Evolutionary conservation across 495 filamentous ascomycete species (phyloP).

Genomic region (Elaphomyces granulatus): DNA sequence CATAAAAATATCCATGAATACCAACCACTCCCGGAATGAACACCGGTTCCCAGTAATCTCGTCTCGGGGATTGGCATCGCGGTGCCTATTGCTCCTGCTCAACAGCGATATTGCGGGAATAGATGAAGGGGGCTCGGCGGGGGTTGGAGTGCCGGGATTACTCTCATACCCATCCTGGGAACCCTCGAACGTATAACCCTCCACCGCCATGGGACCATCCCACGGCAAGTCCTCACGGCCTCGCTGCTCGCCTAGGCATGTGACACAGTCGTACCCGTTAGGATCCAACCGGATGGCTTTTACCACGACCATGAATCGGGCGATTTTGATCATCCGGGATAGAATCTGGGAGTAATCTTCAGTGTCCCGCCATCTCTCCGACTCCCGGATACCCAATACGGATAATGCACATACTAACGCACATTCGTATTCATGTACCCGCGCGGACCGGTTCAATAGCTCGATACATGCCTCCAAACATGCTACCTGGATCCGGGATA

Average conservation of each 20-base stretch:
- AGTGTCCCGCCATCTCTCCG: not conserved
- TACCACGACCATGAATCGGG: slow-evolving; percentile 3
- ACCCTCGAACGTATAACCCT: no score
- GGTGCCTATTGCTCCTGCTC: no score
- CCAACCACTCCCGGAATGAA: not conserved
- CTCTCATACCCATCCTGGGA: not conserved
- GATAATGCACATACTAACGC: slow-evolving; percentile 5
- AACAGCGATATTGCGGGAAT: no score
- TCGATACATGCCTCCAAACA: slow-evolving; percentile 8
- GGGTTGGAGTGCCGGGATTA: no score
- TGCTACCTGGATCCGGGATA: not conserved
- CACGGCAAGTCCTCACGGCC: not conserved
- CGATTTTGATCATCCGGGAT: slow-evolving; percentile 5
- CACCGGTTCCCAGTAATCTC: not conserved
- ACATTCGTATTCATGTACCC: slow-evolving; percentile 5
- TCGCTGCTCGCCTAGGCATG: no score
- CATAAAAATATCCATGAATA: slow-evolving; percentile 5
- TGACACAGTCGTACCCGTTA: no score
- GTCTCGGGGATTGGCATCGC: no score
- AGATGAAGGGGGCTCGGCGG: no score
- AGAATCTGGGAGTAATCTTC: slow-evolving; percentile 3
- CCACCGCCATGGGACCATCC: no score
- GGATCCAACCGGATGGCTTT: not conserved
- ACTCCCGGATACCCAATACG: not conserved
- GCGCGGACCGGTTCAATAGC: slow-evolving; percentile 7